Evolutionary conservation across 2,329 filamentous ascomycete species (phyloP).

Genomic region (Pseudogymnoascus sp.): DNA sequence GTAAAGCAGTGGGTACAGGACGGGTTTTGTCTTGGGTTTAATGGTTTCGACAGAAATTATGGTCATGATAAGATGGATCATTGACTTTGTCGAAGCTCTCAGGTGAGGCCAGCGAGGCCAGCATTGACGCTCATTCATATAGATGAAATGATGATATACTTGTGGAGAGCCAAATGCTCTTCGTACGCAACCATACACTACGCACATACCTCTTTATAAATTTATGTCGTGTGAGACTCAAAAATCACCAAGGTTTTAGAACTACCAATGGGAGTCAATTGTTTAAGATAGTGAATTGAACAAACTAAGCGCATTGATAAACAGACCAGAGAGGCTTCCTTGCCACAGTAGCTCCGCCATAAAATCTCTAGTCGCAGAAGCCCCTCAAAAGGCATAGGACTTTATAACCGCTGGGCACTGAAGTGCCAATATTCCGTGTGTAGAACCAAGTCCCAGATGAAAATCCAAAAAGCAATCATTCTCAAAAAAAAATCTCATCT

Average conservation of each 20-base stretch:
- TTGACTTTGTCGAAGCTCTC: constrained; percentile 1
- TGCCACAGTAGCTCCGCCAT: neutral
- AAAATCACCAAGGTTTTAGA: neutral
- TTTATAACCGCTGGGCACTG: neutral
- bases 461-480: neutral
- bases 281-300: neutral
- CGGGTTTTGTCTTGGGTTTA: constrained; percentile 7
- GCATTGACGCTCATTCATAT: constrained; percentile 6
- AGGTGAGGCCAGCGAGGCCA: constrained; percentile 3
- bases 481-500: neutral
- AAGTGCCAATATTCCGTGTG: neutral
- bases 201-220: neutral
- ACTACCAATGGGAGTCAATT: neutral
- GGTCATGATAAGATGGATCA: constrained; percentile 4
- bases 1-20: constrained; percentile 6
- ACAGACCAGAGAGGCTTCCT: neutral
- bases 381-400: neutral
- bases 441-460: neutral
- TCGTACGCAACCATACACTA: neutral
- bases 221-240: neutral
- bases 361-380: neutral
- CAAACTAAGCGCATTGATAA: neutral
- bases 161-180: constrained; percentile 1
- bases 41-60: neutral
- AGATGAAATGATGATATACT: constrained; percentile 5